Evolutionary conservation across 2,329 filamentous ascomycete genomes (phyloP), one percentile per base, ranked within the genome.

Genomic region (Ophiostoma sp.): DNA sequence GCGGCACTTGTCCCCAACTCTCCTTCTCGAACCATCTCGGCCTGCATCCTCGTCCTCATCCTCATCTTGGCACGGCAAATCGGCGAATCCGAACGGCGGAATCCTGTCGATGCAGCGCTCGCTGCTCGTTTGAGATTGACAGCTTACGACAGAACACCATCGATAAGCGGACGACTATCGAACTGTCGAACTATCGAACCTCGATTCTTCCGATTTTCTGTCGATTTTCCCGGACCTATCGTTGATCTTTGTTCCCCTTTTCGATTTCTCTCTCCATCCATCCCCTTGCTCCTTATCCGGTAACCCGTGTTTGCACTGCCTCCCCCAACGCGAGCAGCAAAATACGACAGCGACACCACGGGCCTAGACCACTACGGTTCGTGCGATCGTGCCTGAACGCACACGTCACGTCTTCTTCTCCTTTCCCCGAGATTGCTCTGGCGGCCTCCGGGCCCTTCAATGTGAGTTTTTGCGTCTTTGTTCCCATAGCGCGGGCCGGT

Each of bases 381-480:
- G 36, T 45, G 22, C n/a, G 36, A 28, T 45, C 36, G 61, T 66
- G 61, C 61, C 61, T 45, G 61, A 48, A 48, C 63, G 61, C 64
- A 63, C 57, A 50, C 52, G 50, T 48, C 68, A 71, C 50, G 48
- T 36, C 36, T 48, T 19, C 15, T 48, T 48, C 42, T 48, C n/a
- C n/a, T 11, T 19, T 11, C 70, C 31, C 50, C 55, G 69, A 68
- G 28, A 74, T 74, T 72, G 55, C 31, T 61, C 66, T 74, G 75
- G 75, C 72, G 75, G 75, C 74, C 73, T 75, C 75, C 74, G 75
- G 75, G 74, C 74, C 74, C 69, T 69, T 71, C 73, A 19, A 72
- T 52, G 75, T 76, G 63, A 73, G 75, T 73, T 22, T 52, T 15
- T 42, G 25, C 42, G 15, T 39, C 36, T 70, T 42, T 57, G 11